Evolutionary conservation across 225 moss, liverwort and hornwort species (phyloP).

Genomic region (Straminergon stramineum): DNA sequence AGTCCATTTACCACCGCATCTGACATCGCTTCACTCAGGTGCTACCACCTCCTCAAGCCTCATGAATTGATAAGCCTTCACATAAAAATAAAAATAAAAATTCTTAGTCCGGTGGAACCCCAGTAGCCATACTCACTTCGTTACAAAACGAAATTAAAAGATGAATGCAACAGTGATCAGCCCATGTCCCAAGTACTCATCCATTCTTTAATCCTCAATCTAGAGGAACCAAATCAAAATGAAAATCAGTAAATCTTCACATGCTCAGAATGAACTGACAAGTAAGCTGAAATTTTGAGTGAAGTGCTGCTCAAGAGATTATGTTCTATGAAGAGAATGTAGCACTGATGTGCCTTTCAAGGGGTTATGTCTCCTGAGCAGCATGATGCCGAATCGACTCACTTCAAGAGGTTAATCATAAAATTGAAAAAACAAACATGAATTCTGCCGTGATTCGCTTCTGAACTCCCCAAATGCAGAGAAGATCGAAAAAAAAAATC

Average conservation of each 20-base stretch:
- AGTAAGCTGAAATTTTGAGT: neutral
- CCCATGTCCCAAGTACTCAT: neutral
- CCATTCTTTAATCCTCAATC: neutral
- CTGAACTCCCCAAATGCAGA: neutral
- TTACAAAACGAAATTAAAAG: neutral
- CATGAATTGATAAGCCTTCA: neutral
- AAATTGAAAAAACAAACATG: neutral
- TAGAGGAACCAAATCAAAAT: neutral
- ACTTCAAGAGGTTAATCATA: neutral
- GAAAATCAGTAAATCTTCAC: neutral
- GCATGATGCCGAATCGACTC: neutral
- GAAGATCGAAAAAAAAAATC: neutral
- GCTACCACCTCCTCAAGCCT: neutral
- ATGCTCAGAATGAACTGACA: neutral
- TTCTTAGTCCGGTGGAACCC: neutral
- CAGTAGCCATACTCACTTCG: neutral
- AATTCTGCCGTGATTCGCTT: neutral
- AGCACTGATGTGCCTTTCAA: neutral
- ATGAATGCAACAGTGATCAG: neutral
- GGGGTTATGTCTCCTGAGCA: neutral
- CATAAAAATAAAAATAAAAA: neutral
- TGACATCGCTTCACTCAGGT: slow-evolving; percentile 37
- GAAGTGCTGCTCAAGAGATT: neutral
- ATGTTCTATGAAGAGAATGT: neutral
- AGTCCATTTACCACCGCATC: slow-evolving; percentile 78